Conservation (phyloP, 2,329 filamentous ascomycete species). For the Pestalotiopsis sp. region DNA sequence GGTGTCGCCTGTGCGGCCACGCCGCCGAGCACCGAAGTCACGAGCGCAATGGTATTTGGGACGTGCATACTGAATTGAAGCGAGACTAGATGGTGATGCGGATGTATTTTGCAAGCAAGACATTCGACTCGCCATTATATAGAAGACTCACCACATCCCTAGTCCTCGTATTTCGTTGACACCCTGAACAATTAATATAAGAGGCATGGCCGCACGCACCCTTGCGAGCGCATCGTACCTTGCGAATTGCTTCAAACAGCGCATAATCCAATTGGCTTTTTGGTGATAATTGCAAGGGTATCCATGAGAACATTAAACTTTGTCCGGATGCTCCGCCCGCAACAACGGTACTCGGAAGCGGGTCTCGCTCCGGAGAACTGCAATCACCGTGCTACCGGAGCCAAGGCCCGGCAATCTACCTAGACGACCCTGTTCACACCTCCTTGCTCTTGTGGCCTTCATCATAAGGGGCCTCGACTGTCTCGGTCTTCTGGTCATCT, state of each 20-base stretch:
- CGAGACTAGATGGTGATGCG: neutral
- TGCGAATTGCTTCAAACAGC: neutral
- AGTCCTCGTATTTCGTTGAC: neutral
- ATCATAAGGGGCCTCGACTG: neutral
- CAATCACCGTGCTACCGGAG: neutral
- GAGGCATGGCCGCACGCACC: neutral
- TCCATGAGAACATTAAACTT: neutral
- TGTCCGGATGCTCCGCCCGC: neutral
- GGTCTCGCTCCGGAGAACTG: neutral
- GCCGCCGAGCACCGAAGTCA: neutral
- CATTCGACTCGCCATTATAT: neutral
- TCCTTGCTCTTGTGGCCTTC: neutral
- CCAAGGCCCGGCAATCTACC: neutral
- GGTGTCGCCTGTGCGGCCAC: slow-evolving; percentile 18
- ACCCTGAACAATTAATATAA: neutral
- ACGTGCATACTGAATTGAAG: neutral
- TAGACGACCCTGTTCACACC: neutral
- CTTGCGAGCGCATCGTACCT: slow-evolving; percentile 11
- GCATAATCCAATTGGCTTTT: neutral
- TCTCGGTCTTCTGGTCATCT: neutral
- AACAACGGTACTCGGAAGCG: neutral
- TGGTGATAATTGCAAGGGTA: neutral
- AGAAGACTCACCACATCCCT: neutral
- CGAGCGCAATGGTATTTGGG: neutral
- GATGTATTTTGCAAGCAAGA: neutral